Conservation (phyloP, 2,329 filamentous ascomycete species). For the Phoma sp. region DNA sequence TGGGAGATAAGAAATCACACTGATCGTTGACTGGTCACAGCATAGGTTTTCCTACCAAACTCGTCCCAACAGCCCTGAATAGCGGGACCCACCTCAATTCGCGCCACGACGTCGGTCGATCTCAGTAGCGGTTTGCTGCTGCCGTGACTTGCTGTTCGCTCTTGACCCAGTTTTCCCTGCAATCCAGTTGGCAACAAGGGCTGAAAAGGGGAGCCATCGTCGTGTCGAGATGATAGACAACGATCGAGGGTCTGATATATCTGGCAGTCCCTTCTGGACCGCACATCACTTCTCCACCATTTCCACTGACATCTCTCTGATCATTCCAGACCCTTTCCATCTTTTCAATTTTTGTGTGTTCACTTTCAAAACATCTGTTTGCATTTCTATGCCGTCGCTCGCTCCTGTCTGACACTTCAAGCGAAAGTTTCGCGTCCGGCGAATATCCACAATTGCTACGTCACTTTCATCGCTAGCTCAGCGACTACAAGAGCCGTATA, state of each 20-base stretch:
- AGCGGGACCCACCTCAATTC: constrained; percentile 8
- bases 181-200: constrained; percentile 14
- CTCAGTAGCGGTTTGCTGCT: constrained; percentile 5
- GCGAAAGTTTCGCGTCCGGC: constrained; percentile 2
- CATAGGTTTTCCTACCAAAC: constrained; percentile 12
- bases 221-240: constrained; percentile 13
- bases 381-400: background rate
- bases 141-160: constrained; percentile 17
- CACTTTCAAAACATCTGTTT: background rate
- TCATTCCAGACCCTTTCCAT: background rate
- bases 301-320: constrained; percentile 1
- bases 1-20: constrained; percentile 5
- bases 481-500: background rate
- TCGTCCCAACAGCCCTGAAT: constrained; percentile 15
- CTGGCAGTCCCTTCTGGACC: constrained; percentile 7
- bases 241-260: constrained; percentile 11
- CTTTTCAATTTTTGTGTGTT: background rate
- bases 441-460: constrained; percentile 4
- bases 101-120: constrained; percentile 17
- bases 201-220: constrained; percentile 1
- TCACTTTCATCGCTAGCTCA: constrained; percentile 10
- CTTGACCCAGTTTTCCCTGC: constrained; percentile 21
- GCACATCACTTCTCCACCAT: constrained; percentile 16
- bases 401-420: background rate
- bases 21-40: constrained; percentile 9